A percentile compares a stretch with the other conserved stretches of the same genome.
Evolutionary conservation across 139 green algal genomes (phyloP).

Genomic region (Micromonas pusilla): DNA sequence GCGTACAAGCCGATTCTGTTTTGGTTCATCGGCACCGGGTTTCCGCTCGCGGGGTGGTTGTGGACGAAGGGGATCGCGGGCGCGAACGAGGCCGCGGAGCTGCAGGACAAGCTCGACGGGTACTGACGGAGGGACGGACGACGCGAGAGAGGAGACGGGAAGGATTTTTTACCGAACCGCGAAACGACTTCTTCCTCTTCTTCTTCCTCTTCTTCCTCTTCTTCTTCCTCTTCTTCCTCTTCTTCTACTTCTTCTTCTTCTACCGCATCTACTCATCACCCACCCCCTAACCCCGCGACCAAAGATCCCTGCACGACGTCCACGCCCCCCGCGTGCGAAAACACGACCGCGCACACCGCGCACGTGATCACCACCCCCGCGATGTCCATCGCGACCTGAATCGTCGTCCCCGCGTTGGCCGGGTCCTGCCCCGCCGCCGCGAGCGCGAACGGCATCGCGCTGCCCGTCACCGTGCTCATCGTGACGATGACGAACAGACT

Average conservation of each 20-base stretch:
- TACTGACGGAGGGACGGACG: conserved; percentile 8
- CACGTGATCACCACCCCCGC: conserved; percentile 21
- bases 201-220: not conserved
- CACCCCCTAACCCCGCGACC: too few species aligned
- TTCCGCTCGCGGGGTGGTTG: conserved; percentile 23
- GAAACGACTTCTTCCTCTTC: not conserved
- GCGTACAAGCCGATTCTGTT: conserved; percentile 35
- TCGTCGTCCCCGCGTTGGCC: conserved; percentile 75
- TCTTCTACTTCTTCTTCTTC: not conserved
- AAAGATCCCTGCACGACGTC: too few species aligned
- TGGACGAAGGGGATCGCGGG: conserved; percentile 32
- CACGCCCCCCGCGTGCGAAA: not conserved
- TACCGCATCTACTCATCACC: too few species aligned
- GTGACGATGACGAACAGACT: conserved; percentile 79
- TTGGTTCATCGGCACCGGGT: conserved; percentile 35
- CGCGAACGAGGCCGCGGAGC: conserved; percentile 31
- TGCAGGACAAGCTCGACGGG: conserved; percentile 30
- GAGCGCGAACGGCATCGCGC: conserved; percentile 73
- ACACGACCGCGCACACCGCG: not conserved
- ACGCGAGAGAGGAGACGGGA: too few species aligned
- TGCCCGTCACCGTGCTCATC: conserved; percentile 55
- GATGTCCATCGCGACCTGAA: conserved; percentile 45
- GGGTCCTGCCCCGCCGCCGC: conserved; percentile 59
- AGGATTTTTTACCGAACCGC: not conserved
- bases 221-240: not conserved